Evolutionary conservation across 2,329 filamentous ascomycete genomes (phyloP).

Genomic region (Hymenoscyphus albidus): DNA sequence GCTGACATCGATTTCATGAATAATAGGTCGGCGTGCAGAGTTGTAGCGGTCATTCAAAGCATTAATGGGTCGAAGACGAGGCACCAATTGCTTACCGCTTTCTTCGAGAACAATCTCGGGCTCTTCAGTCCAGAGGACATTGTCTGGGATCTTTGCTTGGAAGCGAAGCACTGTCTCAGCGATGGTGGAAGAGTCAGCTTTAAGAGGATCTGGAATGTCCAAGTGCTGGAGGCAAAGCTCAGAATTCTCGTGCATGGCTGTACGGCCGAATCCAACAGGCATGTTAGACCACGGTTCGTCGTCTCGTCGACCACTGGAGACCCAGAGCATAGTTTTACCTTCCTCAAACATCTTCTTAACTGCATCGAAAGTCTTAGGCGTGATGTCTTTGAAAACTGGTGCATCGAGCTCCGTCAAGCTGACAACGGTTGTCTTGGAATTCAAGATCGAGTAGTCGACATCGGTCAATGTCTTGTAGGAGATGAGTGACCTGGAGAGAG

Average conservation of each 20-base stretch:
- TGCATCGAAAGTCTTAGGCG: conserved; percentile 17
- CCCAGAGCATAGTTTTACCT: conserved; percentile 15
- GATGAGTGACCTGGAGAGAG: neutral
- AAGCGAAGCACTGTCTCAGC: conserved; percentile 7
- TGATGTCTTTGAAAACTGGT: conserved; percentile 26
- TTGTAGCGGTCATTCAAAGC: conserved; percentile 14
- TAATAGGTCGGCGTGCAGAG: neutral
- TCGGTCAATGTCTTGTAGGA: neutral
- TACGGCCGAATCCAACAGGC: conserved; percentile 16
- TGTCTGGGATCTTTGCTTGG: neutral
- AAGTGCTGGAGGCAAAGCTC: conserved; percentile 12
- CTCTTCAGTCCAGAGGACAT: conserved; percentile 12
- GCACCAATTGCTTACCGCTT: conserved; percentile 5
- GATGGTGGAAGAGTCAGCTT: neutral
- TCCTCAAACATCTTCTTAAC: conserved; percentile 20
- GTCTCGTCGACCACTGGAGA: conserved; percentile 3
- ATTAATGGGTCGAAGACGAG: conserved; percentile 11
- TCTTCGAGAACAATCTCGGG: conserved; percentile 12
- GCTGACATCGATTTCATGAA: too few relatives aligned
- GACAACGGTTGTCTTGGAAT: conserved; percentile 12
- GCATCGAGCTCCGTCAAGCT: conserved; percentile 31
- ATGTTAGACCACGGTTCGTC: conserved; percentile 16
- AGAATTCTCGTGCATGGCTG: conserved; percentile 7
- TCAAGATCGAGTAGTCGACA: neutral
- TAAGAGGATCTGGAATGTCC: conserved; percentile 9